Evolutionary conservation across 768 basidiomycete species (phyloP).

Genomic region (Nidularia sp.): DNA sequence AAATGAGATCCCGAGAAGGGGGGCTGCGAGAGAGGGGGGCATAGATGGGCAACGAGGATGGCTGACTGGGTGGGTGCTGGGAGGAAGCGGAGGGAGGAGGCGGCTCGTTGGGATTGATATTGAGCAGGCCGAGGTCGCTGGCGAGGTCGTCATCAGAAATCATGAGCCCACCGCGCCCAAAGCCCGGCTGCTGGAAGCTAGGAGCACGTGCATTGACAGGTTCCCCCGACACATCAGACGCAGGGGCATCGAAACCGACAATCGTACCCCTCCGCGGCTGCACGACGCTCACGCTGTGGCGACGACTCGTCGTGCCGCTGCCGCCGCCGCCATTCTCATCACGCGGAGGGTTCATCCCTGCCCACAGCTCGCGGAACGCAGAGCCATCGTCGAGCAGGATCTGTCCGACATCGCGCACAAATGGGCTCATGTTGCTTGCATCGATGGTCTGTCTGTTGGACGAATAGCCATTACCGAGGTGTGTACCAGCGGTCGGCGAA

Average conservation of each 20-base stretch:
- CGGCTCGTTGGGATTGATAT: slow-evolving; percentile 42
- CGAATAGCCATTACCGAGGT: slow-evolving; percentile 42
- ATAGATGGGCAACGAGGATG: slow-evolving; percentile 75
- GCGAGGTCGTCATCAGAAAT: slow-evolving; percentile 81
- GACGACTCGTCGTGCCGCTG: slow-evolving; percentile 78
- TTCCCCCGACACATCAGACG: slow-evolving; percentile 22
- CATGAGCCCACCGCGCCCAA: slow-evolving; percentile 56
- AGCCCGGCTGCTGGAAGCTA: slow-evolving; percentile 22
- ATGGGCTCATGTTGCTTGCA: slow-evolving; percentile 79
- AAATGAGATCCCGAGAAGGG: slow-evolving; percentile 45
- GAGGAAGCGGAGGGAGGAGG: slow-evolving; percentile 33
- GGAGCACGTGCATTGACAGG: slow-evolving; percentile 19
- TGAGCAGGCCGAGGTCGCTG: slow-evolving; percentile 61
- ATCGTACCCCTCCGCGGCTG: slow-evolving; percentile 66
- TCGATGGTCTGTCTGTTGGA: slow-evolving; percentile 34
- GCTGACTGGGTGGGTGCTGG: slow-evolving; percentile 59
- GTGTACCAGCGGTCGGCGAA: slow-evolving; percentile 37
- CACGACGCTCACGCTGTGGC: slow-evolving; percentile 82
- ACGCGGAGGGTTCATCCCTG: slow-evolving; percentile 58
- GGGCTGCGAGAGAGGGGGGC: slow-evolving; percentile 66
- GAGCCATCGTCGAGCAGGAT: slow-evolving; percentile 73
- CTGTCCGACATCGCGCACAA: slow-evolving; percentile 78
- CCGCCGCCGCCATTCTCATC: slow-evolving; percentile 61
- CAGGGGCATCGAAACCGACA: slow-evolving; percentile 66
- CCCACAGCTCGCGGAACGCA: slow-evolving; percentile 72